These are phyloP conservation scores for Volvox carteri DNA, from an alignment of 163 green algal species.

Conservation along the genomic window DNA sequence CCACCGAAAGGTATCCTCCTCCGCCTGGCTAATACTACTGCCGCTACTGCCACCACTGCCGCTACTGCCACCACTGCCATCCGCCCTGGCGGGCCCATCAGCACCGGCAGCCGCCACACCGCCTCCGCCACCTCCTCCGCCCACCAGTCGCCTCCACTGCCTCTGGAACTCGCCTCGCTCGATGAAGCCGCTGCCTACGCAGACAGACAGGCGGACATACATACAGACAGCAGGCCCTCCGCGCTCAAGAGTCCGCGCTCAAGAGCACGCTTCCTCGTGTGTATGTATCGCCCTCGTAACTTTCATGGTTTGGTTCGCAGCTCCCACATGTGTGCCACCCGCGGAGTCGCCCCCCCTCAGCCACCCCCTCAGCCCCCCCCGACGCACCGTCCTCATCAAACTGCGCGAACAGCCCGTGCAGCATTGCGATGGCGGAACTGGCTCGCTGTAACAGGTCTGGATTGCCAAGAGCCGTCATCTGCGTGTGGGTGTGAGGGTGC, in stretches of 20 bases:
- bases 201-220: too few relatives aligned
- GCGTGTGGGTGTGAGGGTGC: too few relatives aligned
- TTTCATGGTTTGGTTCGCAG: too few relatives aligned
- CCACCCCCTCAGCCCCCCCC: too few relatives aligned
- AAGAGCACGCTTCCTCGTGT: too few relatives aligned
- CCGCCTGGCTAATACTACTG: not conserved
- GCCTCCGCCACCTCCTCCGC: conserved; percentile 1
- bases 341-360: too few relatives aligned
- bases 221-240: too few relatives aligned
- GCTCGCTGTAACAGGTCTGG: conserved; percentile 87
- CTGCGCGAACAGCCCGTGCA: conserved; percentile 80
- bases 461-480: conserved; percentile 92
- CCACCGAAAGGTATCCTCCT: conserved; percentile 46
- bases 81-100: not conserved
- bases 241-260: too few relatives aligned
- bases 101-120: not conserved
- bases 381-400: conserved; percentile 86
- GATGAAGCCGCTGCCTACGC: conserved; percentile 51
- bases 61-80: too few relatives aligned
- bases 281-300: too few relatives aligned
- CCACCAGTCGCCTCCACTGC: conserved; percentile 33
- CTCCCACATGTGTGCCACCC: too few relatives aligned
- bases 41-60: too few relatives aligned
- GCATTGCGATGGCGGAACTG: conserved; percentile 70
- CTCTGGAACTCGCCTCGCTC: conserved; percentile 55